Evolutionary conservation across 495 filamentous ascomycete genomes (phyloP).

Genomic region (Penicillium samsonianum): DNA sequence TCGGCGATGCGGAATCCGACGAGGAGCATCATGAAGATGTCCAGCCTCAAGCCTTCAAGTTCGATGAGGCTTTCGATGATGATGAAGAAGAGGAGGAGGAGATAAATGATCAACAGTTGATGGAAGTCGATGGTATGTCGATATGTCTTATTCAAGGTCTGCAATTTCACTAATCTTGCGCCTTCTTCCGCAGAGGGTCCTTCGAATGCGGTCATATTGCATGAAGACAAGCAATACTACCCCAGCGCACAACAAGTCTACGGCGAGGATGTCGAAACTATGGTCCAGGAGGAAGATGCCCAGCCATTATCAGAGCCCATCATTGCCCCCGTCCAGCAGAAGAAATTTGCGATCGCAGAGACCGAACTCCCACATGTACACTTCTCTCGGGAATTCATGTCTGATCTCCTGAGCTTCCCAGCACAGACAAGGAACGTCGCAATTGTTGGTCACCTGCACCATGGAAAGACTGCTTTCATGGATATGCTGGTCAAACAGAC

Average conservation of each 20-base stretch:
- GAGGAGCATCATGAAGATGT: constrained; percentile 77
- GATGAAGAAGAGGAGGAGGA: constrained; percentile 60
- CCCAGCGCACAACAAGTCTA: constrained; percentile 95
- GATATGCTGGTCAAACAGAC: constrained; percentile 97
- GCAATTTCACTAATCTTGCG: constrained; percentile 17
- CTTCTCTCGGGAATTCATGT: constrained; percentile 89
- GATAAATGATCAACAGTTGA: constrained; percentile 74
- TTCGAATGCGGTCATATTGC: constrained; percentile 92
- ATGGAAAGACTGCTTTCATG: constrained; percentile 97
- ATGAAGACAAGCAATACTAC: constrained; percentile 99
- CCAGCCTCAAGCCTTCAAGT: constrained; percentile 71
- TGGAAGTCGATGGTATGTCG: constrained; percentile 83
- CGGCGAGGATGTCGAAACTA: constrained; percentile 86
- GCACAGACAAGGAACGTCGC: constrained; percentile 93
- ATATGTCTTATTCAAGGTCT: neutral
- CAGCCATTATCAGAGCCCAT: constrained; percentile 91
- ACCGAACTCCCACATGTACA: constrained; percentile 82
- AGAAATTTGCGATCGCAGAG: constrained; percentile 94
- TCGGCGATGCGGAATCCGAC: constrained; percentile 89
- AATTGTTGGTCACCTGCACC: constrained; percentile 88
- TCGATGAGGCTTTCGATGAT: constrained; percentile 70
- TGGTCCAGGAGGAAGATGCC: constrained; percentile 97
- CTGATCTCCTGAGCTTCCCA: constrained; percentile 93
- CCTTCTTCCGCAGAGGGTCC: constrained; percentile 68
- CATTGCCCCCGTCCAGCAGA: constrained; percentile 86